These are phyloP conservation scores for Aspergillus mulundensis DNA, from an alignment of 495 filamentous ascomycete genomes.

Conservation along the genomic window DNA sequence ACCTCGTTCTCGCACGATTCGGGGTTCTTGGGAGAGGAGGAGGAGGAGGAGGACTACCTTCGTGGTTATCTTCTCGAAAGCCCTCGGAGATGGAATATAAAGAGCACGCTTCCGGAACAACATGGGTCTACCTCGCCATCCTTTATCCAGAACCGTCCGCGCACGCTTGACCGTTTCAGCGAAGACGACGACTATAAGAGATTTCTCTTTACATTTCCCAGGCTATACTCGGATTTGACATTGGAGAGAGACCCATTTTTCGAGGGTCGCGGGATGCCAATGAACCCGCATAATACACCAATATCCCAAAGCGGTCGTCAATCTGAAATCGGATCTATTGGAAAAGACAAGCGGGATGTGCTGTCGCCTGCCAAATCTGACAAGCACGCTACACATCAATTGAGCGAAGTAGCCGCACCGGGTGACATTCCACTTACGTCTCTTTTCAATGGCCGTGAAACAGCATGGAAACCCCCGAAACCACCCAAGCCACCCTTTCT, in stretches of 20 bases:
- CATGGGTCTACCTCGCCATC: neutral
- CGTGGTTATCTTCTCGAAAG: neutral
- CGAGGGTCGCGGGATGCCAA: slow-evolving; percentile 16
- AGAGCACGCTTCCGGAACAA: neutral
- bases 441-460: neutral
- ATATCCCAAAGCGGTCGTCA: slow-evolving; percentile 12
- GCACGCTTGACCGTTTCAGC: neutral
- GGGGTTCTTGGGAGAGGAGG: neutral
- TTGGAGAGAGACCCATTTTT: slow-evolving; percentile 21
- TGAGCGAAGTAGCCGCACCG: neutral
- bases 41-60: neutral
- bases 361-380: neutral
- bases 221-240: slow-evolving; percentile 10
- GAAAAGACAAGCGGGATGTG: slow-evolving; percentile 11
- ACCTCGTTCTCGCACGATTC: neutral
- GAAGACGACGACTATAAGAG: neutral
- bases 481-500: slow-evolving; percentile 13
- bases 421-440: neutral
- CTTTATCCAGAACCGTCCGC: neutral
- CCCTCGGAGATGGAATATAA: neutral
- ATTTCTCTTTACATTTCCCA: neutral
- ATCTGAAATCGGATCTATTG: neutral
- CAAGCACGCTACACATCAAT: neutral
- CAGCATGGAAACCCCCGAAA: slow-evolving; percentile 9
- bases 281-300: slow-evolving; percentile 26